Conservation (phyloP, 129 eudicot species). For the Dittrichia graveolens region DNA sequence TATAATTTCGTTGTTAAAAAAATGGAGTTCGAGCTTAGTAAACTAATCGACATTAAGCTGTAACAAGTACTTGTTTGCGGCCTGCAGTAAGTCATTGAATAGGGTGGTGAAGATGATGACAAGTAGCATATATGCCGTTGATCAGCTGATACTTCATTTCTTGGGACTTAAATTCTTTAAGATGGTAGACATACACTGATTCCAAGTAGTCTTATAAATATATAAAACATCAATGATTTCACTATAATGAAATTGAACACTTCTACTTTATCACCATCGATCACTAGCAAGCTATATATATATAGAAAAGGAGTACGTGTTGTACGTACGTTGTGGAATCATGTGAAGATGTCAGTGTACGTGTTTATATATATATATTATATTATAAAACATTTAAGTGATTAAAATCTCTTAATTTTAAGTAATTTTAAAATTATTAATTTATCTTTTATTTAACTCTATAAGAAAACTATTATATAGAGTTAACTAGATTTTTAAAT, state of each 20-base stretch:
- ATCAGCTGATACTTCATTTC: neutral
- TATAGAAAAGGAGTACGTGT: neutral
- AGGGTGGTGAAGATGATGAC: conserved; percentile 2
- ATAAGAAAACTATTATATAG: too few relatives aligned
- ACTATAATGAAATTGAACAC: neutral
- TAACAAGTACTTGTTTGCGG: too few relatives aligned
- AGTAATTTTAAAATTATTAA: too few relatives aligned
- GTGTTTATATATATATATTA: neutral
- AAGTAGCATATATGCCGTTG: neutral
- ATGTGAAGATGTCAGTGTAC: conserved; percentile 17
- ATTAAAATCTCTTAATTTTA: too few relatives aligned
- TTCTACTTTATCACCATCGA: conserved; percentile 2
- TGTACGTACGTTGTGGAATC: conserved; percentile 14
- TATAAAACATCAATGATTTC: neutral
- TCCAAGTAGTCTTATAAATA: neutral
- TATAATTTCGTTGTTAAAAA: too few relatives aligned
- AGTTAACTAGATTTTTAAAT: too few relatives aligned
- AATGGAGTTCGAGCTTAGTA: too few relatives aligned
- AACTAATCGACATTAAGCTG: too few relatives aligned
- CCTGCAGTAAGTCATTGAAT: neutral
- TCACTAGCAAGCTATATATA: neutral
- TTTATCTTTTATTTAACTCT: too few relatives aligned
- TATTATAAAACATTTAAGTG: too few relatives aligned
- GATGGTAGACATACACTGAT: neutral
- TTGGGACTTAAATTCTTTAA: conserved; percentile 6